Evolutionary conservation across 495 filamentous ascomycete species (phyloP), one percentile per base, ranked within the genome.

Genomic region (Lasiosphaeria hispida): DNA sequence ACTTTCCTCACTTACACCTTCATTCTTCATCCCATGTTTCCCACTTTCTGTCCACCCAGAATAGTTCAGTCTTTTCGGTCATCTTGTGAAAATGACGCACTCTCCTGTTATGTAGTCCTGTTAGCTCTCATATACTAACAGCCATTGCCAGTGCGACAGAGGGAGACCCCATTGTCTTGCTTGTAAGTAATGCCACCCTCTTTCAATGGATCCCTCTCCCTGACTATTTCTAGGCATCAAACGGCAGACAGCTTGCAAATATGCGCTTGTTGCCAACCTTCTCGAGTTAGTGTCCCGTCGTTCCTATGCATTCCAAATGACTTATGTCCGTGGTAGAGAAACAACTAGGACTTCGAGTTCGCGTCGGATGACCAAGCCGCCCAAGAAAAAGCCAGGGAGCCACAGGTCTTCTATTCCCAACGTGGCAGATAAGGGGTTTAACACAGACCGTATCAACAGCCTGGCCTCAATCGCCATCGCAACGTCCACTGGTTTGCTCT

Each of bases 171-270:
- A 83, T 62, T 90, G 87, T 67, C 73, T 88, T 58, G 86, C 87
- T 53, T 90, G 87, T 80, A 75, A 72, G 77, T 52, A 18, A 34
- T 39, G 11, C 37, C 40, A 19, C 6, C 17, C 14, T 23, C 9
- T 52, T 38, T 6, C 37, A 35, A 3, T 7, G 2, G 48, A 33
- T 40, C 4, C 23, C 47, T 33, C 9, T 51, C 23, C 49, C 51
- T 1, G 19, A 10, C 8, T 9, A 10, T 34, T 0, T 52, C 41
- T 34, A 83, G 80, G 80, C 66, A 78, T 87, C 58, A 89, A 89
- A 70, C 77, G 87, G 11, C 80, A 87, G 72, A 86, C 85, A 0
- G 79, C 84, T 55, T 90, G 87, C 69, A 76, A 80, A 64, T 89
- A 89, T 76, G 85, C 83, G 6, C 77, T 78, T 48, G 80, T 87